phyloP scores from a whole-genome alignment of 352 stramenopile species.

The Phytopythium chamaehyphon region DNA sequence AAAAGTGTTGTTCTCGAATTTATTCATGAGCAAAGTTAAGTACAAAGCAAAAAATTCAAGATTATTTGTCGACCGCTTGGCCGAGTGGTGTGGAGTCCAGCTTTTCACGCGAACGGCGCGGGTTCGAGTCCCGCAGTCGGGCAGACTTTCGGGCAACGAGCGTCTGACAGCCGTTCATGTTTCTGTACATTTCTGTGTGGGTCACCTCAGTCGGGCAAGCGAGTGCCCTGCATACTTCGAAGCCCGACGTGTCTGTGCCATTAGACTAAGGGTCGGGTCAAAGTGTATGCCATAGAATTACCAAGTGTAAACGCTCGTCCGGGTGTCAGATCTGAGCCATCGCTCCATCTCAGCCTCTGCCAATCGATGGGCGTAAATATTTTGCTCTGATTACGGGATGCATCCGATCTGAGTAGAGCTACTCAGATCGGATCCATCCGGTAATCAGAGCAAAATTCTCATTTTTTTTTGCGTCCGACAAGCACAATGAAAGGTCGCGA shows the following conservation, averaged over 20 bases:
- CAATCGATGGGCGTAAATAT: constrained; percentile 79
- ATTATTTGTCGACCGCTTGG: constrained; percentile 13
- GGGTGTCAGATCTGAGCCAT: constrained; percentile 83
- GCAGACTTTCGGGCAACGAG: constrained; percentile 6
- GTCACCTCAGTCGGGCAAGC: constrained; percentile 3
- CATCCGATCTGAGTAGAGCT: no score
- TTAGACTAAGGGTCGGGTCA: constrained; percentile 91
- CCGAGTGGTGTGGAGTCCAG: constrained; percentile 10
- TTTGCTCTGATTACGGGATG: constrained; percentile 3
- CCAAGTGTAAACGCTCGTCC: constrained; percentile 33
- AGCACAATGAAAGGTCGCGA: constrained; percentile 14
- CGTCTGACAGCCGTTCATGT: constrained; percentile 1
- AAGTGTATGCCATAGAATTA: constrained; percentile 74
- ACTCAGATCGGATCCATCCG: no score
- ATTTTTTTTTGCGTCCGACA: no score
- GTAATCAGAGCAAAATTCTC: no score
- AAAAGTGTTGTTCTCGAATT: no score
- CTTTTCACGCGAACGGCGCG: constrained; percentile 10
- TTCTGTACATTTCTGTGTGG: constrained; percentile 11
- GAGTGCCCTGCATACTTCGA: constrained; percentile 71
- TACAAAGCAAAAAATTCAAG: no score
- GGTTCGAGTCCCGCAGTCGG: constrained; percentile 55
- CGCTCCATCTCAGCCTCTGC: constrained; percentile 70
- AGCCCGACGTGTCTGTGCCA: constrained; percentile 84
- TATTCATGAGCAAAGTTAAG: no score